Percentiles rank a stretch among this genome's conserved stretches.
Evolutionary conservation across 768 basidiomycete species (phyloP).

Genomic region (Sarcodon sp.): DNA sequence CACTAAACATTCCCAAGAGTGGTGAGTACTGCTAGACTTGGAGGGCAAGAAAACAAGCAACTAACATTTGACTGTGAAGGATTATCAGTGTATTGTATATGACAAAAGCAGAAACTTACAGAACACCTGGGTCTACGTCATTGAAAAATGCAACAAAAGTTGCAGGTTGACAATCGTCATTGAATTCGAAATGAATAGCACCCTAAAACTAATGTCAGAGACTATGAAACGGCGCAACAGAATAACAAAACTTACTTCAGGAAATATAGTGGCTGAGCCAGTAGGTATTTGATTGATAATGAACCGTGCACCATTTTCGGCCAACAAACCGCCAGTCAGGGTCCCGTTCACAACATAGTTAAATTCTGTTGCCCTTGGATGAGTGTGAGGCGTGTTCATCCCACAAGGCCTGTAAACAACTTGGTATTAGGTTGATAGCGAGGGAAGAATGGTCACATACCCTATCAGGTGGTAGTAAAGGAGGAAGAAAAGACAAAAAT

Average conservation of each 20-base stretch:
- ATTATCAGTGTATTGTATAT: neutral
- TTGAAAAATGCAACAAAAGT: constrained; percentile 9
- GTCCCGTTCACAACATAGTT: constrained; percentile 17
- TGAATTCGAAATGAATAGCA: constrained; percentile 18
- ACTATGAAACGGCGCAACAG: too few relatives aligned
- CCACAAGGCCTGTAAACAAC: constrained; percentile 10
- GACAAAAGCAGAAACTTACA: neutral
- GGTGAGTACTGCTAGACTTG: neutral
- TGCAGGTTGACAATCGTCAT: constrained; percentile 14
- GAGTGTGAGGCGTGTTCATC: constrained; percentile 23
- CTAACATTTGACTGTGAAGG: neutral
- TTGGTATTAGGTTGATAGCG: neutral
- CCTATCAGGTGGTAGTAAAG: neutral
- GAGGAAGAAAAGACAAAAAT: neutral
- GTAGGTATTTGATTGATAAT: constrained; percentile 12
- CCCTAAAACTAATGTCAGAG: constrained; percentile 5
- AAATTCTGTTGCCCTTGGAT: constrained; percentile 21
- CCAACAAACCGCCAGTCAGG: constrained; percentile 13
- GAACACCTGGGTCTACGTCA: neutral
- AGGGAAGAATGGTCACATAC: neutral
- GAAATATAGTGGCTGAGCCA: constrained; percentile 13
- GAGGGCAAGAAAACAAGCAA: neutral
- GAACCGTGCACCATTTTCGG: constrained; percentile 18
- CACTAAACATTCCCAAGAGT: constrained; percentile 12
- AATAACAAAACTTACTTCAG: constrained; percentile 3